Base-by-base conservation (phyloP, 257 asterid genomes). In the Striga asiatica region DNA sequence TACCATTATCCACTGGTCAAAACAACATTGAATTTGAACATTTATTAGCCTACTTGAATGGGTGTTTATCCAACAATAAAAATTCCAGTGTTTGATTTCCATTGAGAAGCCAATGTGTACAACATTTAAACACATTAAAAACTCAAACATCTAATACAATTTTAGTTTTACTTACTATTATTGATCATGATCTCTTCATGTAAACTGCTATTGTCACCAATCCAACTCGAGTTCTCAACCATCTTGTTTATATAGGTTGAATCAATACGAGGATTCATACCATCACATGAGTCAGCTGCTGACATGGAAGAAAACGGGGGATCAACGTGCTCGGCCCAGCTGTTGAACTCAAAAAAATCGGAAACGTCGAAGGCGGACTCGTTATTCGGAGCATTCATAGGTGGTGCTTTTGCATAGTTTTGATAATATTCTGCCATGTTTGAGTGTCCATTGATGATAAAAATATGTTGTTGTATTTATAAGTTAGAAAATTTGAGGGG, bases 301-400 rank as follows among this genome's bases (percentile, higher is more conserved):
- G 80, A 54, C n/a, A 46, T 37, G 24, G 70, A 45, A 50, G 77
- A 27, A 32, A 69, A 66, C 3, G 63, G n/a, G n/a, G n/a, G n/a
- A n/a, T n/a, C n/a, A n/a, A n/a, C n/a, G n/a, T n/a, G n/a, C n/a
- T n/a, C 8, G 1, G 77, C 55, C 96, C 94, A 86, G 46, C 70
- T 78, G 50, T 48, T 66, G 14, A 81, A 47, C 71, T 80, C 88
- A 1, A 88, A 61, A 61, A 73, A 78, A 28, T 82, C 94, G 0
- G 84, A 74, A 17, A 67, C 59, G 57, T 82, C 78, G n/a, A 79
- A 74, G 62, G 60, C 66, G 23, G 62, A 39, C 12, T 76, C 71
- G 32, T 27, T 27, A 27, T 27, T 7, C 32, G 5, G 7, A 27
- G 32, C 7, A 7, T 7, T 27, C 32, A 27, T 27, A 7, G 7